phyloP scores from a whole-genome alignment of 208 protist genomes.

The Histomonas meleagridis region DNA sequence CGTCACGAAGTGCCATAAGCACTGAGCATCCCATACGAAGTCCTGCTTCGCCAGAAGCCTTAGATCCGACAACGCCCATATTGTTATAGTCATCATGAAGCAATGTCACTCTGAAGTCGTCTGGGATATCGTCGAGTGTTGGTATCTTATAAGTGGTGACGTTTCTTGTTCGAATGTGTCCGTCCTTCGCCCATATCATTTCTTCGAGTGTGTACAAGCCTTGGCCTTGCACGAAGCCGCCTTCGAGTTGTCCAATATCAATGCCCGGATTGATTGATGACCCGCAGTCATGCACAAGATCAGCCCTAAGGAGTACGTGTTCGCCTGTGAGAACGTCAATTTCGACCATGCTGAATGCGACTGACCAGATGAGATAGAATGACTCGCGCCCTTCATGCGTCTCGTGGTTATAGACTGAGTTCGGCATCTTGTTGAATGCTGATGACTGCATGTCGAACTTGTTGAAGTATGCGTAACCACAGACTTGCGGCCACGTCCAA shows the following conservation, averaged over 20 bases:
- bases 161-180: slow-evolving; percentile 14
- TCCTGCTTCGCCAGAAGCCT: slow-evolving; percentile 2
- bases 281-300: neutral
- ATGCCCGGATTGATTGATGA: neutral
- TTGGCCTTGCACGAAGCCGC: neutral
- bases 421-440: neutral
- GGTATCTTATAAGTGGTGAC: slow-evolving; percentile 26
- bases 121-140: slow-evolving; percentile 30
- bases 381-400: slow-evolving; percentile 10
- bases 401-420: neutral
- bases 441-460: neutral
- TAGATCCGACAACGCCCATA: neutral
- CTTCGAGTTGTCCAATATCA: slow-evolving; percentile 20
- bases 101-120: neutral
- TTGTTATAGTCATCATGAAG: neutral
- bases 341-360: slow-evolving; percentile 51
- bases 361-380: slow-evolving; percentile 24
- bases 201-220: slow-evolving; percentile 11
- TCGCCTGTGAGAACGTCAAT: slow-evolving; percentile 52
- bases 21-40: slow-evolving; percentile 6
- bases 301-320: slow-evolving; percentile 41
- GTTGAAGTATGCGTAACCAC: slow-evolving; percentile 5
- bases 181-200: slow-evolving; percentile 1
- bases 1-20: slow-evolving; percentile 5
- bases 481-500: neutral